Evolutionary conservation across 805 yeast species (phyloP), one percentile per base, ranked within the genome.

Genomic region (Barnettozyma vustinii): DNA sequence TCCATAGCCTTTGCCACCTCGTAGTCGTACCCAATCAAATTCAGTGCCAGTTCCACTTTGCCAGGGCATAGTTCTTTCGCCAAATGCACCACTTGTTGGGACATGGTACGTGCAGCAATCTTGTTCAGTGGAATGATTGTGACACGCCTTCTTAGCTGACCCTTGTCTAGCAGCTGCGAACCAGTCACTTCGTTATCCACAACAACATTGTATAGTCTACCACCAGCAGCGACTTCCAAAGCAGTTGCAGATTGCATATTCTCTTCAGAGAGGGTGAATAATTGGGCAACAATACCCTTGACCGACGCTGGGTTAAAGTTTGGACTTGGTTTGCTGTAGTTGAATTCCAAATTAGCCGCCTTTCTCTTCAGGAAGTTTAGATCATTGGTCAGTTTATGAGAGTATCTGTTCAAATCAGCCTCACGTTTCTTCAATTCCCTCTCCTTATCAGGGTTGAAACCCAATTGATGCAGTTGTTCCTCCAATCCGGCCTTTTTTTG

Each of bases 211-310:
- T 81, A 95, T 27, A 95, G 67, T 56, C 91, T 74, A 5, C 92
- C 95, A 43, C 99, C 99, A 2, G 97, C 99, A 63, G 96, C 84
- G 2, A 88, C 84, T 66, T 94, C 97, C 33, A 94, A 70, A 1
- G 99, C 99, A 23, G 83, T 73, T 1, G 96, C 84, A 47, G 83
- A 80, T 23, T 78, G 76, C 47, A 68, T 62, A 44, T 84, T 79
- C 1, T 72, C 62, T 40, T 82, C 80, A 16, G 76, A 76, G 19
- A 94, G 62, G 1, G 74, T 66, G 62, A 95, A 89, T 44, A 94
- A 69, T 60, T 87, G 94, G 2, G 96, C 96, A 13, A 92, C 96
- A 16, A 90, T 79, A 41, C 99, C 99, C 60, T 82, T 84, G 4
- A 94, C 95, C 0, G 84, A 73, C 1, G 64, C 54, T 3, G 79